Evolutionary conservation across 192 early-diverging fungal genomes (phyloP), one percentile per base, ranked within the genome.

Genomic region (Helicostylum pulchrum): DNA sequence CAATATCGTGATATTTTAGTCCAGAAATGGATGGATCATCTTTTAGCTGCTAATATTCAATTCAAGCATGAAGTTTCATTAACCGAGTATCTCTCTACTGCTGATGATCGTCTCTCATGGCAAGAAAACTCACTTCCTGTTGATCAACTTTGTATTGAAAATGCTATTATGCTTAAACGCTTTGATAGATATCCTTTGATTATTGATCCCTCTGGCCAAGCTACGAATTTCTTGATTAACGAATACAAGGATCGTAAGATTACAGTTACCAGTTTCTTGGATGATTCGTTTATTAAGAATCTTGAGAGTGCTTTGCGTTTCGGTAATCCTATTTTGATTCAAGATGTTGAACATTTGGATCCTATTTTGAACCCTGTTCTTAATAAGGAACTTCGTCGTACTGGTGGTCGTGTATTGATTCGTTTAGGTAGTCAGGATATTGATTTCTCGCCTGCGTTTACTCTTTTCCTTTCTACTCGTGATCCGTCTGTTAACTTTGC

Each of bases 381-480:
- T 36, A 99, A 99, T 80, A 94, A 90, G 68, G 96, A 99, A 79
- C 76, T 99, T 50, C 87, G 96, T 36, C 87, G 92, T 52, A 96
- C 95, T 30, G 98, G 98, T 57, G 96, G 96, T 36, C 93, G 98
- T 66, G 92, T 93, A 17, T 78, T 99, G 51, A 92, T 97, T 53
- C 87, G 93, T 20, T 85, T 99, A n/a, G 98, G 98, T 48, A 84
- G 85, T 57, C 92, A 97, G 68, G 98, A 99, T 62, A 96, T 99
- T 54, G 98, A 99, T 82, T 99, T 99, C 74, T 98, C 96, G 34
- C 97, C 98, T 11, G 80, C 93, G 11, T 99, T 99, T 78, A 92
- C 89, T 3, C 75, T 99, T 21, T 97, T 95, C 81, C 71, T 99
- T 68, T 82, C 94, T 5, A 99, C 97, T 2, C 87, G 95, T 64